These are phyloP conservation scores for Trichoderma sp. DNA, from an alignment of 2,329 filamentous ascomycete genomes.

Conservation along the genomic window DNA sequence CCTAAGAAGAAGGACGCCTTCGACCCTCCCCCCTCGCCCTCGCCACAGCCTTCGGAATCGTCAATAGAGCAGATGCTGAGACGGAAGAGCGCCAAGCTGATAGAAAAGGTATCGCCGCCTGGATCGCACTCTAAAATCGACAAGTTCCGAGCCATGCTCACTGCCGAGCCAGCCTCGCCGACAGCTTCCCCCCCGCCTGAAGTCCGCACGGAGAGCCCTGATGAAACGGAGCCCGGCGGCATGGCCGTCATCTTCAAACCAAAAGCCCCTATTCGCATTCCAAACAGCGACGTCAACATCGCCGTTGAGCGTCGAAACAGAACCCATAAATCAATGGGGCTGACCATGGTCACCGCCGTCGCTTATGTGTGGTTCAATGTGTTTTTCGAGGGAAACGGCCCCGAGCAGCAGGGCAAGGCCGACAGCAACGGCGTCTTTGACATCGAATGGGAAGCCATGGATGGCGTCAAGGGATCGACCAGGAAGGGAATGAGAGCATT, in stretches of 20 bases:
- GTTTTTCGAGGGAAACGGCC: constrained; percentile 81
- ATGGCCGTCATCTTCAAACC: constrained; percentile 79
- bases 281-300: constrained; percentile 84
- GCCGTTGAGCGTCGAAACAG: constrained; percentile 84
- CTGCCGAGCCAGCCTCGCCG: constrained; percentile 3
- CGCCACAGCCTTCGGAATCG: neutral
- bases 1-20: neutral
- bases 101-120: constrained; percentile 31
- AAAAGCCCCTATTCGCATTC: constrained; percentile 61
- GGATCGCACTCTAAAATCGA: constrained; percentile 23
- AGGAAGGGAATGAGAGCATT: constrained; percentile 79
- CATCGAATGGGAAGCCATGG: constrained; percentile 67
- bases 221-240: constrained; percentile 55
- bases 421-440: constrained; percentile 63
- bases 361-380: constrained; percentile 97
- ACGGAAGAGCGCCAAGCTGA: constrained; percentile 33
- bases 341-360: constrained; percentile 87
- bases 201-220: constrained; percentile 22
- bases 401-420: constrained; percentile 62
- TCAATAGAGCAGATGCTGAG: constrained; percentile 24
- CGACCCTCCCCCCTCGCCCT: neutral
- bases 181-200: neutral
- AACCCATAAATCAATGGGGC: constrained; percentile 69
- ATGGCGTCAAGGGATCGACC: constrained; percentile 88
- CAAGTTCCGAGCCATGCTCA: constrained; percentile 26